Evolutionary conservation across 139 green algal species (phyloP), one percentile per base, ranked within the genome.

Genomic region (Deuterostichococcus epilithicus): DNA sequence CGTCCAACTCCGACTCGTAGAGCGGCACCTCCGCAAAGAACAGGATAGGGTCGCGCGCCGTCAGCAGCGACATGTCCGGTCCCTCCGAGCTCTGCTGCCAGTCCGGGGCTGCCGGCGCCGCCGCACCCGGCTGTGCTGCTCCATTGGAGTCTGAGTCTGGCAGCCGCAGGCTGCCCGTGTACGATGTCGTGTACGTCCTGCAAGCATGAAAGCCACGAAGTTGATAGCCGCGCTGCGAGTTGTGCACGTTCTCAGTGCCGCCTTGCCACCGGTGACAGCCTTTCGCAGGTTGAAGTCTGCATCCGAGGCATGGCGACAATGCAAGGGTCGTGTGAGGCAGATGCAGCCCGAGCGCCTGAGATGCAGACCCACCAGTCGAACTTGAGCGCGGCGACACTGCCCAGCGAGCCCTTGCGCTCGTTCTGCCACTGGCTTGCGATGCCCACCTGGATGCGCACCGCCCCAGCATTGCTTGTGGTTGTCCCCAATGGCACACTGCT

Each of bases 1-100:
- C 94, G 78, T 98, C 94, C 76, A 98, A 88, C 80, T 98, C 94
- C 10, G 83, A 92, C 74, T 97, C 93, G 73, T 94, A 97, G 73
- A 97, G 79, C 18, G 86, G 81, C 32, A 97, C 73, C 33, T 96
- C 90, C 39, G 92, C 92, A 74, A 87, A 97, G 42, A 95, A 95
- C n/a, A 97, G 86, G 72, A 97, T 97, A 44, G 92, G 92, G 73
- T 94, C 92, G 0, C 91, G 81, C 68, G 84, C 86, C 82, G 92
- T 93, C 52, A 98, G 85, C 86, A 97, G 70, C 3, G 36, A 74
- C 1, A 86, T 79, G 76, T 97, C 86, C 3, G 95, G 91, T 37
- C 83, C 78, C 13, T 86, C 44, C 1, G 34, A 13, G 18, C 67
- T 84, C 0, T 52, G 13, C 47, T 72, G 58, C 81, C 83, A 88